These are phyloP conservation scores for Paraphaeosphaeria sporulosa DNA, from an alignment of 2,329 filamentous ascomycete genomes.

Conservation along the genomic window DNA sequence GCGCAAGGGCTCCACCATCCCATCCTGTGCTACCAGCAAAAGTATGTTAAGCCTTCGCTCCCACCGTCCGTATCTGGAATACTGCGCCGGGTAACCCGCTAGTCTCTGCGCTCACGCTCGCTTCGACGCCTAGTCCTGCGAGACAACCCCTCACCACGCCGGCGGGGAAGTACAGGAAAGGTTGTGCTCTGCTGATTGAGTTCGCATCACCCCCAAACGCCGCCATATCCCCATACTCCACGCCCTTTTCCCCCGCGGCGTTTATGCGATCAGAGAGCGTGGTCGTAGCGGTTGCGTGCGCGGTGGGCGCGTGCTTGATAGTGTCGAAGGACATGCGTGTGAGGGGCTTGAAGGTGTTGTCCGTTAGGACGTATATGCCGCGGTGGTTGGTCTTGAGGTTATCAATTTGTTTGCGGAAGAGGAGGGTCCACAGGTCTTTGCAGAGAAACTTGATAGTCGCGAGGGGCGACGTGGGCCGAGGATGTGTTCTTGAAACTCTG, in stretches of 20 bases:
- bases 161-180: constrained; percentile 94
- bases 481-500: constrained; percentile 82
- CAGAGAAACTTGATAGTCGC: constrained; percentile 98
- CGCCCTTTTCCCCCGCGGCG: background rate
- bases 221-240: constrained; percentile 9
- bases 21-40: background rate
- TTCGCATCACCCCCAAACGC: constrained; percentile 60
- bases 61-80: constrained; percentile 92
- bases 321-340: constrained; percentile 84
- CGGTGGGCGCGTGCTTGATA: constrained; percentile 38
- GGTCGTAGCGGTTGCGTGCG: constrained; percentile 39
- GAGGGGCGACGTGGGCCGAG: constrained; percentile 88
- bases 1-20: background rate
- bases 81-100: constrained; percentile 85
- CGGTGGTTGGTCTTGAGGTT: constrained; percentile 98
- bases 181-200: constrained; percentile 33
- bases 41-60: constrained; percentile 65
- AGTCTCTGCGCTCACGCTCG: constrained; percentile 90
- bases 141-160: constrained; percentile 92
- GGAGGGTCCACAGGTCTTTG: constrained; percentile 95
- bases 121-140: constrained; percentile 87
- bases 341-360: constrained; percentile 89
- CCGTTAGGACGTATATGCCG: constrained; percentile 94
- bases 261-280: constrained; percentile 35
- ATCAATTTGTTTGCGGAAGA: constrained; percentile 97